These are phyloP conservation scores for Phialophora macrospora DNA, from an alignment of 2,329 filamentous ascomycete genomes.

Conservation along the genomic window DNA sequence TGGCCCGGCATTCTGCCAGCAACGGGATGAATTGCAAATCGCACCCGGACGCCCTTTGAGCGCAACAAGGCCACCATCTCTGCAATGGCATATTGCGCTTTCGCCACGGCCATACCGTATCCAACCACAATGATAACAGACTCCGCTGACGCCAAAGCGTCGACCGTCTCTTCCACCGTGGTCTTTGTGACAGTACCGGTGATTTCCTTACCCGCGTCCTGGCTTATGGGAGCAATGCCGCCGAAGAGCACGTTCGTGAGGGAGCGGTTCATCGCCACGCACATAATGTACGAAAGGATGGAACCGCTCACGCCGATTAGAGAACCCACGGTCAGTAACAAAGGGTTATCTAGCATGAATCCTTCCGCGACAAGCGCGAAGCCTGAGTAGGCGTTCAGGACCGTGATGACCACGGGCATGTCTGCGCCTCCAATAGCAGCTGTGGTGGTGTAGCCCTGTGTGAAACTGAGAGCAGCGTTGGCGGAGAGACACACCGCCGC, in stretches of 20 bases:
- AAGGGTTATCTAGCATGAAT: constrained; percentile 86
- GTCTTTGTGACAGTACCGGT: constrained; percentile 80
- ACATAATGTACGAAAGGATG: constrained; percentile 85
- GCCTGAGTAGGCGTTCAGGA: constrained; percentile 87
- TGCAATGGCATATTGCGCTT: constrained; percentile 87
- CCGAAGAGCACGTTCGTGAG: constrained; percentile 90
- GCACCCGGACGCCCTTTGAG: constrained; percentile 76
- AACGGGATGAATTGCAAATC: constrained; percentile 88
- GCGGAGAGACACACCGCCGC: constrained; percentile 77
- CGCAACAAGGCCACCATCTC: constrained; percentile 77
- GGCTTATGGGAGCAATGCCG: constrained; percentile 69
- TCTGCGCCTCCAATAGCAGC: constrained; percentile 90
- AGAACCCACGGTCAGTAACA: constrained; percentile 82
- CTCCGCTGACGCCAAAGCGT: constrained; percentile 74
- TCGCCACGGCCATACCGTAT: constrained; percentile 93
- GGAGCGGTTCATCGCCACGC: constrained; percentile 88
- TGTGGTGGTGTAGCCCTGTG: constrained; percentile 86
- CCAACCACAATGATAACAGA: constrained; percentile 86
- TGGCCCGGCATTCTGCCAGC: constrained; percentile 92
- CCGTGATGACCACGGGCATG: constrained; percentile 90
- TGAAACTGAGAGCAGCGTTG: constrained; percentile 77
- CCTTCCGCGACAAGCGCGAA: constrained; percentile 90
- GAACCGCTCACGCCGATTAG: constrained; percentile 88
- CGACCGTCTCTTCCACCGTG: constrained; percentile 78
- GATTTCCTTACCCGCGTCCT: constrained; percentile 68